These are phyloP conservation scores for Suillus bovinus DNA, from an alignment of 768 basidiomycete genomes.

Conservation along the genomic window DNA sequence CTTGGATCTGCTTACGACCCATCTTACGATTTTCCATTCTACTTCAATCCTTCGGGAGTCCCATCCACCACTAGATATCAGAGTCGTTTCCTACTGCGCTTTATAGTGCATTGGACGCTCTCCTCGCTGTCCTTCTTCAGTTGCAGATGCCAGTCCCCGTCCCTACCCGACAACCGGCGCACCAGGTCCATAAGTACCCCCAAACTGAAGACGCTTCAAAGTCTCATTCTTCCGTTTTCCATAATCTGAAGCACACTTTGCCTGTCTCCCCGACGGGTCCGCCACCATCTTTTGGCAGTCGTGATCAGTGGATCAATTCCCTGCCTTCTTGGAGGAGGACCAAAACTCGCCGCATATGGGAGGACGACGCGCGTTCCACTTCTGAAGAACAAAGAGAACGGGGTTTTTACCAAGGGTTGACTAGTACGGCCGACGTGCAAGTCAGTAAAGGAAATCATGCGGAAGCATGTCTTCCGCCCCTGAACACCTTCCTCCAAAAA, in stretches of 20 bases:
- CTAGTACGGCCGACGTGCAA: conserved; percentile 71
- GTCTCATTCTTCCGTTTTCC: conserved; percentile 46
- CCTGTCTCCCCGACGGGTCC: conserved; percentile 61
- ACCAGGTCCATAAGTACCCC: conserved; percentile 64
- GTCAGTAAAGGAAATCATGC: conserved; percentile 86
- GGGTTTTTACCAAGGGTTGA: conserved; percentile 77
- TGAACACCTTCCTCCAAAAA: conserved; percentile 28
- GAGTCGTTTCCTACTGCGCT: conserved; percentile 39
- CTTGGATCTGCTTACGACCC: conserved; percentile 57
- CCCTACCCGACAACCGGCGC: conserved; percentile 58
- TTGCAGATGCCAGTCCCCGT: conserved; percentile 89
- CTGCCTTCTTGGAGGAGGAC: conserved; percentile 71
- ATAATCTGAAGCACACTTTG: conserved; percentile 55
- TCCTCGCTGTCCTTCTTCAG: conserved; percentile 39
- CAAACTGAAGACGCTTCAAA: conserved; percentile 41
- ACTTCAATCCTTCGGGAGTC: conserved; percentile 42
- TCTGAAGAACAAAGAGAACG: conserved; percentile 33
- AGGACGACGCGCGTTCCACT: conserved; percentile 42
- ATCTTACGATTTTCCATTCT: conserved; percentile 58
- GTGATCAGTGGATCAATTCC: conserved; percentile 74
- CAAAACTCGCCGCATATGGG: conserved; percentile 68
- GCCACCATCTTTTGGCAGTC: conserved; percentile 63
- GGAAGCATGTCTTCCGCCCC: conserved; percentile 86
- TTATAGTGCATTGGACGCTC: conserved; percentile 45
- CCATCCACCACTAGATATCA: conserved; percentile 41